Evolutionary conservation across 805 yeast genomes (phyloP), one percentile per base, ranked within the genome.

Genomic region (Torulaspora maleeae): DNA sequence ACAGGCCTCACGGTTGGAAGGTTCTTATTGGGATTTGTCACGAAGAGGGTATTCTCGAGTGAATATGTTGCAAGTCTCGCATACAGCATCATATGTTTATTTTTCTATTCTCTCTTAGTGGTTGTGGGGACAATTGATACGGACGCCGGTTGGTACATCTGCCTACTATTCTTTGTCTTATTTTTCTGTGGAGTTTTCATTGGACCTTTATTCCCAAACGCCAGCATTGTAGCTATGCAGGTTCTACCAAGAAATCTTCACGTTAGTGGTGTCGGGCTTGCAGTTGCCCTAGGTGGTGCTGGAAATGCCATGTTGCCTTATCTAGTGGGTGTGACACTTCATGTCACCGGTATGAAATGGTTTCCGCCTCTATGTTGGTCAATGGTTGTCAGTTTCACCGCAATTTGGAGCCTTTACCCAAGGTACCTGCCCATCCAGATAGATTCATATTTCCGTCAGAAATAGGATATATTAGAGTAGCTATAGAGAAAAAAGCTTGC

Each of bases 231-330:
- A 8, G 73, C 87, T 1, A 63, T 84, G 37, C 78, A 79, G 44
- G 67, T 79, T 2, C 61, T 87, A 35, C 95, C 95, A 0, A 63
- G 67, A 22, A 72, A 71, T 33, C 66, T 75, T 42, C 84, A 83
- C 43, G 76, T 84, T 8, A 65, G 78, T 13, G 90, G 88, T 1
- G 74, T 87, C 7, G 90, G 95, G 0, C 70, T 84, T 43, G 78
- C 83, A 16, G 80, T 89, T 45, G 89, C 93, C 0, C 60, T 86
- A 48, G 95, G 95, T 5, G 90, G 93, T 3, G 78, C 82, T 12
- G 95, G 95, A 1, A 85, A 84, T n/a, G 91, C 95, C 0, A 72
- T 78, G 0, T 50, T 86, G 5, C 93, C 95, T 1, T 83, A 79
- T 50, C 43, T 78, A 2, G 72, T 82, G 29, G 95, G 95, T 7